Evolutionary conservation across 2,329 filamentous ascomycete genomes (phyloP).

Genomic region (Amylocarpus encephaloides): DNA sequence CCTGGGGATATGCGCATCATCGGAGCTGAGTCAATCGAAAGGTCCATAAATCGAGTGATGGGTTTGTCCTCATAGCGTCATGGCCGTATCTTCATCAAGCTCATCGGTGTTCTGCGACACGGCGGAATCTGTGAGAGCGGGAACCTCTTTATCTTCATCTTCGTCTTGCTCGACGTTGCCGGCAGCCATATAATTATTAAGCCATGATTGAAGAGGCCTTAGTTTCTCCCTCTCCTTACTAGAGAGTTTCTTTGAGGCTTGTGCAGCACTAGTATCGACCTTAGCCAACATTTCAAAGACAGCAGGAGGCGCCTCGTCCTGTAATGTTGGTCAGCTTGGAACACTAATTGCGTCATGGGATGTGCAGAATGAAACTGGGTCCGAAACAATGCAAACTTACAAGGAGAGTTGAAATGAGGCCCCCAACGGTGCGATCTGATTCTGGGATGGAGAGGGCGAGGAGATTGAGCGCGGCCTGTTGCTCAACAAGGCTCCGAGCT

Average conservation of each 20-base stretch:
- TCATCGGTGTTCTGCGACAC: not conserved
- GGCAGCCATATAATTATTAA: not conserved
- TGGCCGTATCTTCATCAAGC: not conserved
- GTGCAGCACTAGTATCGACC: constrained; percentile 18
- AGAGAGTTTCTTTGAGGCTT: constrained; percentile 6
- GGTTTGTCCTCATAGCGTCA: not conserved
- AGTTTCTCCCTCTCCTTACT: constrained; percentile 12
- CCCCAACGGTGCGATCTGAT: constrained; percentile 36
- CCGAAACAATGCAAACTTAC: constrained; percentile 41
- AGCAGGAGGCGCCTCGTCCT: constrained; percentile 38
- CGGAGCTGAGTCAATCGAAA: not conserved
- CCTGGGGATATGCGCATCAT: not conserved
- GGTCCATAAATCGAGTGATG: not conserved
- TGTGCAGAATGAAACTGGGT: constrained; percentile 12
- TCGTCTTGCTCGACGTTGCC: too few species aligned
- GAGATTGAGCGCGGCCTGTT: constrained; percentile 61
- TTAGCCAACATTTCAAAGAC: constrained; percentile 35
- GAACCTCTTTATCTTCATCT: not conserved
- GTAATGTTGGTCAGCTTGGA: constrained; percentile 19
- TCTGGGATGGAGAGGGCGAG: constrained; percentile 48
- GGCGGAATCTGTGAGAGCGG: not conserved
- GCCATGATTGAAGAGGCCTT: constrained; percentile 2
- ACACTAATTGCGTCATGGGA: constrained; percentile 23
- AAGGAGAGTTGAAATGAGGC: constrained; percentile 54
- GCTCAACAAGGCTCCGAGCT: constrained; percentile 43